Conservation (phyloP, 352 stramenopile genomes). For the Phytophthora kernoviae region DNA sequence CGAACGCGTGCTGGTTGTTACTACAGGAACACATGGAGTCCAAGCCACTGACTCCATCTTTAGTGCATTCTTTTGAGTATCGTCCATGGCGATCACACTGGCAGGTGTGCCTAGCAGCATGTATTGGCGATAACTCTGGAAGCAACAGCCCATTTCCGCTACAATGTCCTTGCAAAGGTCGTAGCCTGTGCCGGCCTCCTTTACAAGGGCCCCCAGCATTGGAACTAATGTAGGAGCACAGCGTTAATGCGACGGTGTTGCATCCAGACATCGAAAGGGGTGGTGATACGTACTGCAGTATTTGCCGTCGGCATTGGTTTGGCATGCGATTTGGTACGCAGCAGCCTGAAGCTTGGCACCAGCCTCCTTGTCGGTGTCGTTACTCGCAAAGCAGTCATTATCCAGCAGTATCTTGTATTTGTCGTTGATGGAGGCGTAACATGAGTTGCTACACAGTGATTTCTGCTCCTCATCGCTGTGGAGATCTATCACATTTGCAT, state of each 20-base stretch:
- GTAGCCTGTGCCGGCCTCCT: conserved; percentile 53
- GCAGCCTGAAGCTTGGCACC: conserved; percentile 59
- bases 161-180: conserved; percentile 78
- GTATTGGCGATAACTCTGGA: conserved; percentile 84
- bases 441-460: conserved; percentile 65
- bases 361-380: conserved; percentile 59
- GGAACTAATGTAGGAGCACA: conserved; percentile 39
- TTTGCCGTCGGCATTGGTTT: conserved; percentile 53
- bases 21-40: conserved; percentile 58
- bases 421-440: conserved; percentile 49
- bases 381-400: conserved; percentile 67
- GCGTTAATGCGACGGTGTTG: not conserved
- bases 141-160: conserved; percentile 76
- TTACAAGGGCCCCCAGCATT: conserved; percentile 54
- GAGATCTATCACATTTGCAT: conserved; percentile 58
- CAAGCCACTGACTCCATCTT: conserved; percentile 41
- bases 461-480: conserved; percentile 65
- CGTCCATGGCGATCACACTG: conserved; percentile 49
- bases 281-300: conserved; percentile 86
- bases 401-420: conserved; percentile 75
- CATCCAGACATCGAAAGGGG: too few species aligned
- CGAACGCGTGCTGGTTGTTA: conserved; percentile 62
- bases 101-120: conserved; percentile 65
- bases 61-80: conserved; percentile 57
- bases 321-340: conserved; percentile 76